Base-by-base conservation (phyloP, 1,284 basidiomycete species). In the Earliella scabrosa region DNA sequence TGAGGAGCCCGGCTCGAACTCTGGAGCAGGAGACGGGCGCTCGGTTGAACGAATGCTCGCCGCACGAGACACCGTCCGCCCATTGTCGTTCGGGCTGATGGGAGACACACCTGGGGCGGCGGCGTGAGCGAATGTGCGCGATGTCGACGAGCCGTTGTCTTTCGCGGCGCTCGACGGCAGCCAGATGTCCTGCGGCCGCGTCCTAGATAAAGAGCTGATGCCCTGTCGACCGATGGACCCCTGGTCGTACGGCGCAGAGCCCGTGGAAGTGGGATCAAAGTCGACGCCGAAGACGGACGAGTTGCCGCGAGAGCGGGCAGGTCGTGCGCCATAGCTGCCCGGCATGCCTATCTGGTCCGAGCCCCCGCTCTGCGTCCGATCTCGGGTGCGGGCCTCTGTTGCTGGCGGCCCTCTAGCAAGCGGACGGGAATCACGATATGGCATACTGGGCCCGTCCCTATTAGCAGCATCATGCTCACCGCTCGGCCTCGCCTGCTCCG, bases 71-170 rank as follows among this genome's bases (percentile, higher is more conserved):
- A 59, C 18, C 7, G 56, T 57, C 45, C 63, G 26, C 3, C 58
- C 52, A 5, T 31, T 50, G 27, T 59, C 61, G 41, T 54, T 54
- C 4, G 61, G 63, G 9, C 53, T 56, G 9, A 61, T 46, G 18
- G 61, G 58, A 1, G 65, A 63, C 4, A 56, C 38, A 16, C 55
- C 36, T 18, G 61, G 51, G n/a, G 67, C 54, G 14, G 60, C 50
- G 16, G 68, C 66, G 45, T 65, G 64, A 16, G 59, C 61, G 40
- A 63, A 60, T 4, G 66, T 60, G 4, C 66, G 64, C 24, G 69
- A 71, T 2, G 55, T 59, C 4, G 56, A 34, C 11, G 59, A 49
- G 14, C 24, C 20, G 24, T 57, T 56, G 8, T 66, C 56, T 31
- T 50, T 54, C 6, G 63, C 50, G 10, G 59, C 41, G 1, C 35